Evolutionary conservation across 331 rosid species (phyloP).

Genomic region (Telfairia occidentalis): DNA sequence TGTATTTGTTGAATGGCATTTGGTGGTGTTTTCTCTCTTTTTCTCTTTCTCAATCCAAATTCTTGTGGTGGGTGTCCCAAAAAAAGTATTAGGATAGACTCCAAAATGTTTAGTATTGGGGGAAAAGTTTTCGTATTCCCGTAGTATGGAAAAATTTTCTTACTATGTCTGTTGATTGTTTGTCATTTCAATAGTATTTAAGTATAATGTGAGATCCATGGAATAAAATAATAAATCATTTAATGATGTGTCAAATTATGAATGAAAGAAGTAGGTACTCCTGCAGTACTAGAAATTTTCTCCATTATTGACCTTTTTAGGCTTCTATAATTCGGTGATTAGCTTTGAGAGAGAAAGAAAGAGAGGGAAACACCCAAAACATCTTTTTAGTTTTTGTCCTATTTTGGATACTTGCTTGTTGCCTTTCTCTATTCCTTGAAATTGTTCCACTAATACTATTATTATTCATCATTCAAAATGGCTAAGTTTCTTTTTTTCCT

Average conservation of each 20-base stretch:
- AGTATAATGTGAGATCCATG: too few relatives aligned
- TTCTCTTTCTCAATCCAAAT: background rate
- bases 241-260: too few relatives aligned
- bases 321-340: background rate
- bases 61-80: conserved; percentile 1
- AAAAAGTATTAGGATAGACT: background rate
- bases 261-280: too few relatives aligned
- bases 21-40: background rate
- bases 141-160: too few relatives aligned
- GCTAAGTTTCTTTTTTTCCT: background rate
- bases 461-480: conserved; percentile 4
- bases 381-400: background rate
- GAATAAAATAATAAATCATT: too few relatives aligned
- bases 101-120: conserved; percentile 2
- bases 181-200: too few relatives aligned
- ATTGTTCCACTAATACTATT: background rate
- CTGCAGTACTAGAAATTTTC: too few relatives aligned
- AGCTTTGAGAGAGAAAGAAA: background rate
- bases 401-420: background rate
- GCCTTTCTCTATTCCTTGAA: background rate
- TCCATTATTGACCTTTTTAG: too few relatives aligned
- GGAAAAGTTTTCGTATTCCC: too few relatives aligned
- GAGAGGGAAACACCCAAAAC: conserved; percentile 9
- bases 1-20: conserved; percentile 2
- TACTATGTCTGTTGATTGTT: too few relatives aligned